Base-by-base conservation (phyloP, 805 yeast species). In the Zygosaccharomyces bisporus region DNA sequence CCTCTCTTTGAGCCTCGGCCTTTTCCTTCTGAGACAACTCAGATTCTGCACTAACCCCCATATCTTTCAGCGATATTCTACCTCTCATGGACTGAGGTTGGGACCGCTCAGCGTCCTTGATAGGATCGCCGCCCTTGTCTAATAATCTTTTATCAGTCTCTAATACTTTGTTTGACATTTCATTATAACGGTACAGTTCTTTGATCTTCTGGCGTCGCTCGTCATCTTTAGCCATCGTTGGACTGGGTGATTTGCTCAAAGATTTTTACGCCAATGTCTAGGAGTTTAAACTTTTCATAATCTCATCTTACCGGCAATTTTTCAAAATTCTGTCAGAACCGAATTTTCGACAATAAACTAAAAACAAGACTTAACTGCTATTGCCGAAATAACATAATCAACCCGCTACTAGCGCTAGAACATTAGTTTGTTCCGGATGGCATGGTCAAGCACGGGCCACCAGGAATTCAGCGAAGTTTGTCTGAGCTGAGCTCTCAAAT, bases 71-170 rank as follows among this genome's bases (percentile, higher is more conserved):
- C 3, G 79, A 66, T n/a, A 90, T 72, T 47, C 73, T 77, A 3
- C 95, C 95, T 7, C 70, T 76, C 58, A 89, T 68, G 0, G 95
- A 80, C 45, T 79, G 79, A 0, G 96, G 96, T 36, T 75, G 79
- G 2, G 83, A 79, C 10, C 69, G 59, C 18, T 75, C 80, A 4
- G 76, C 77, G 41, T 72, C 78, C 37, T 56, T 61, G 12, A 55
- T 55, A 6, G 70, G 71, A 38, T 64, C 69, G 34, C 70, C 58
- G 35, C 61, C 66, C 48, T 58, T 64, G 39, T 75, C 73, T 40
- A 77, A 60, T 30, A 79, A 66, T 40, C 81, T 63, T 48, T 73
- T 70, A 58, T 83, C 87, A 49, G 74, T 76, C 50, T 73, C 68
- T 21, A 81, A 71, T 49, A 86, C 91, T 68, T 81, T 81, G 54